Evolutionary conservation across 148 eudicot species (phyloP).

Genomic region (Rhododendron ovatum): DNA sequence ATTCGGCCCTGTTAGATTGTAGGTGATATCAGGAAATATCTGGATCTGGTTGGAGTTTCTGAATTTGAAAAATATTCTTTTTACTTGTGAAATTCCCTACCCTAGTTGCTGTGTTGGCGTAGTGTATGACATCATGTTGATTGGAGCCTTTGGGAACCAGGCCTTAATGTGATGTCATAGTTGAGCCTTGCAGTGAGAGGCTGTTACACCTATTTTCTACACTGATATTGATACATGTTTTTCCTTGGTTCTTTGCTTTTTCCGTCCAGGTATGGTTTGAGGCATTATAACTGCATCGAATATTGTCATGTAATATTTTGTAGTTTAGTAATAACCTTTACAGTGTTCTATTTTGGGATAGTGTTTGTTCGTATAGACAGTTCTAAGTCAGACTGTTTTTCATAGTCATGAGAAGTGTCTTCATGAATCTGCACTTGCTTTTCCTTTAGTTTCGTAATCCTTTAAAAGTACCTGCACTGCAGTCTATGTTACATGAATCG

Average conservation of each 20-base stretch:
- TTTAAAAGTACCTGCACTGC: neutral
- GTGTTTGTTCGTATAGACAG: neutral
- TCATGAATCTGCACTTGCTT: slow-evolving; percentile 3
- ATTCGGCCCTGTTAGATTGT: neutral
- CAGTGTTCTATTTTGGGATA: neutral
- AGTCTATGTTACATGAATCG: neutral
- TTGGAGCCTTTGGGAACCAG: neutral
- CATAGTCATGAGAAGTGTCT: neutral
- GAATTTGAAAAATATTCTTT: neutral
- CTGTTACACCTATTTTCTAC: neutral
- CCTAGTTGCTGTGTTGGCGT: neutral
- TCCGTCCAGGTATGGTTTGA: neutral
- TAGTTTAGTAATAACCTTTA: neutral
- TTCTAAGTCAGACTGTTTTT: neutral
- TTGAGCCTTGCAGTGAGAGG: neutral
- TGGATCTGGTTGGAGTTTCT: neutral
- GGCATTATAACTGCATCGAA: neutral
- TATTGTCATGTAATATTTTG: neutral
- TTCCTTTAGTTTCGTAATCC: neutral
- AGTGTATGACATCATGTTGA: neutral
- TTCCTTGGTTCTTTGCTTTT: neutral
- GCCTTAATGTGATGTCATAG: neutral
- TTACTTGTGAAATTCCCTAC: neutral
- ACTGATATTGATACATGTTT: neutral
- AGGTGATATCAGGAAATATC: neutral